Evolutionary conservation across 2,329 filamentous ascomycete species (phyloP).

Genomic region (Trichoderma endophyticum): DNA sequence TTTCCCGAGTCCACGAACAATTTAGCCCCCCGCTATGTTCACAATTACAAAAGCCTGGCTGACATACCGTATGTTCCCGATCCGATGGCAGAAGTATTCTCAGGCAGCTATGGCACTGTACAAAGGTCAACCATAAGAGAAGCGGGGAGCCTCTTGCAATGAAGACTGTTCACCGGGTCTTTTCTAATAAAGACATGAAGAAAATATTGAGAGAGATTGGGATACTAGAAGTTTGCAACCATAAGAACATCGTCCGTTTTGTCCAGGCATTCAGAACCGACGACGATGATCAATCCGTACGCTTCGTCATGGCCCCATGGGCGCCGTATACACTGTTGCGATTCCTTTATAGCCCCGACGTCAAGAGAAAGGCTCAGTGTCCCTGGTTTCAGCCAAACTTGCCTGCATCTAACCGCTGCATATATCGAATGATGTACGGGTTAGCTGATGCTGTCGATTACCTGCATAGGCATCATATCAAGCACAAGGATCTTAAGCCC

Average conservation of each 20-base stretch:
- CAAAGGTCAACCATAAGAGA: background rate
- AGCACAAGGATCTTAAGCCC: slow-evolving; percentile 12
- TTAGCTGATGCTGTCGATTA: background rate
- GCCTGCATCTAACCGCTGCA: background rate
- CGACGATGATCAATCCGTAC: background rate
- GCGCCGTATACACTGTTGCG: background rate
- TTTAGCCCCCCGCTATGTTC: background rate
- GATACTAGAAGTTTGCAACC: background rate
- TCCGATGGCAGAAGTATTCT: background rate
- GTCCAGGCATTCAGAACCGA: background rate
- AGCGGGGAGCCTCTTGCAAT: background rate
- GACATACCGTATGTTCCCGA: background rate
- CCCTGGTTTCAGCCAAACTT: background rate
- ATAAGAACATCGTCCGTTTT: background rate
- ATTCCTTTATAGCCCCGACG: background rate
- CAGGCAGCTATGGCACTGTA: background rate
- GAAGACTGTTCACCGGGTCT: background rate
- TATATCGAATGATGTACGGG: background rate
- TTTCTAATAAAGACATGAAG: background rate
- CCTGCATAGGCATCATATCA: background rate
- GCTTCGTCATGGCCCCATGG: slow-evolving; percentile 2
- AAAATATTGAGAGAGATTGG: slow-evolving; percentile 4
- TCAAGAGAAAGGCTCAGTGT: background rate
- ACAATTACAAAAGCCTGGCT: background rate
- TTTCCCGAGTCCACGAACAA: background rate